A percentile compares a stretch with the other conserved stretches of the same genome.
Conservation (phyloP, 2,329 filamentous ascomycete genomes). For the Hirsutella minnesotensis region DNA sequence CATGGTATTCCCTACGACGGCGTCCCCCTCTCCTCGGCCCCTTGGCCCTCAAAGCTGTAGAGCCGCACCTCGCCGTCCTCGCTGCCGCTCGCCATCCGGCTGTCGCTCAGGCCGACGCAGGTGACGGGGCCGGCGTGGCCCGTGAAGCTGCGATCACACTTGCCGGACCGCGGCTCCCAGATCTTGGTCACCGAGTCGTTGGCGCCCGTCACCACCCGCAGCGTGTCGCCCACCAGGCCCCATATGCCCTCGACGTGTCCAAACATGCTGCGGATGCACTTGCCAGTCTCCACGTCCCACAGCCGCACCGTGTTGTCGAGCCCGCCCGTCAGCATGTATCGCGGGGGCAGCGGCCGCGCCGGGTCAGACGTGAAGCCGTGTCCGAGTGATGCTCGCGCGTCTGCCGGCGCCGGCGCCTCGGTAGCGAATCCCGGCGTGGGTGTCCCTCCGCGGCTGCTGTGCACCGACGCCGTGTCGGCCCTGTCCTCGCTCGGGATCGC, state of each 20-base stretch:
- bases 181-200: conserved; percentile 90
- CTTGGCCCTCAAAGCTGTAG: conserved; percentile 57
- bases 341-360: conserved; percentile 61
- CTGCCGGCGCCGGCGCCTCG: conserved; percentile 19
- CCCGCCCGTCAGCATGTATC: conserved; percentile 87
- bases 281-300: conserved; percentile 77
- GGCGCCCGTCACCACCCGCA: conserved; percentile 78
- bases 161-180: conserved; percentile 87
- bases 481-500: conserved; percentile 39
- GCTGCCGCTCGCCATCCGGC: conserved; percentile 78
- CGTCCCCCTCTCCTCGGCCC: conserved; percentile 36
- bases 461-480: conserved; percentile 41
- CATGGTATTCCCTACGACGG: conserved; percentile 35
- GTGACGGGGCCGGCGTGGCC: conserved; percentile 87
- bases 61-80: conserved; percentile 88
- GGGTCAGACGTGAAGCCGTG: conserved; percentile 48
- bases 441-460: conserved; percentile 33
- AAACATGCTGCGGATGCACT: conserved; percentile 85
- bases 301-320: conserved; percentile 85
- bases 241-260: conserved; percentile 94
- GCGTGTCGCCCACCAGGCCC: conserved; percentile 78
- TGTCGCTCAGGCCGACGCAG: conserved; percentile 84
- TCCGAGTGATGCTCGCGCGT: conserved; percentile 45
- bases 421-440: conserved; percentile 19
- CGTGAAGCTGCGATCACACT: conserved; percentile 84